Base-by-base conservation (phyloP, 768 basidiomycete genomes). In the Podaxis carcinomalis region DNA sequence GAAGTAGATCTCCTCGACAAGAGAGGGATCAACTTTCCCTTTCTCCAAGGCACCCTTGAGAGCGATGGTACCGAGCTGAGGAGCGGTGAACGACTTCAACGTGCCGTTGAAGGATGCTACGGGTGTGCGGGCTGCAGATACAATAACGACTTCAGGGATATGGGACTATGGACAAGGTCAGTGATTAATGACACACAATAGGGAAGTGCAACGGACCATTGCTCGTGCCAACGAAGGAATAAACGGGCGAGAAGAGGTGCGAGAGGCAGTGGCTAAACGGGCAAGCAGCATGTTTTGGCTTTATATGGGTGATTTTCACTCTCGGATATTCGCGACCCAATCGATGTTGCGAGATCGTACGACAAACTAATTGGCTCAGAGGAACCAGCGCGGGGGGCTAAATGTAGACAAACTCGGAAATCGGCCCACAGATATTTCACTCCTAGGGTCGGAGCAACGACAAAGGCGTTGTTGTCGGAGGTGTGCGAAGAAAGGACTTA, bases 1-100 rank as follows among this genome's bases (percentile, higher is more conserved):
- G 70, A 98, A 90, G 83, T 90, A 98, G 68, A 98, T 80, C 78
- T 99, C 97, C 74, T 98, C 95, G n/a, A 93, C 88, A 62, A 83
- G 71, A 1, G 87, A 82, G 16, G 95, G 90, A 67, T 89, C 85
- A 69, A 98, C 82, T 56, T 88, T 85, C 51, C 88, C 87, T 57
- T 89, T 83, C 64, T 86, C 82, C 60, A 98, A 81, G 19, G 95
- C 97, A 72, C 91, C 90, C 75, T 95, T 98, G 72, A 98, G 83
- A 44, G 93, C 97, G 57, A 88, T 78, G 35, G 84, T 75, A 67
- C 97, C 97, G 59, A 99, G 90, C 72, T 99, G 89, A 55, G 93
- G 86, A 13, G 96, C 96, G 13, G 92, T 92, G 72, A 96, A 78
- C 50, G 86, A 78, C 75, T 96, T 93, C 75, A 99, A 86, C 10